A percentile compares a stretch with the other conserved stretches of the same genome.
Conservation (phyloP, 2,329 filamentous ascomycete genomes). For the Akanthomyces lecanii region DNA sequence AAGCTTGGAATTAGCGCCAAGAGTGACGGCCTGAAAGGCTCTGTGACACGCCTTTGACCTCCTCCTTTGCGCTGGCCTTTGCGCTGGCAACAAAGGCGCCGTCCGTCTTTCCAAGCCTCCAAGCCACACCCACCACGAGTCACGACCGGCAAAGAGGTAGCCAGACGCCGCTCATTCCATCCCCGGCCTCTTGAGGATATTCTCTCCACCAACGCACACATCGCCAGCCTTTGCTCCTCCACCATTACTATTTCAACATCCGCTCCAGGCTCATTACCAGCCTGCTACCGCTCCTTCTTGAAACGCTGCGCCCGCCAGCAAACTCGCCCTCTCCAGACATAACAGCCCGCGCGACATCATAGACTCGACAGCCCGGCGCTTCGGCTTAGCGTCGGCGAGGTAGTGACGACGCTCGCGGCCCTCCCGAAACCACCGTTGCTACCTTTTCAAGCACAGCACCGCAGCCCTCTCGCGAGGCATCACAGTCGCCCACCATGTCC, state of each 20-base stretch:
- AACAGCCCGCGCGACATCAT: slow-evolving; percentile 10
- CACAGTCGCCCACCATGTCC: slow-evolving; percentile 62
- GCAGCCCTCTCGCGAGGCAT: slow-evolving; percentile 11
- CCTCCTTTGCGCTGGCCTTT: not conserved
- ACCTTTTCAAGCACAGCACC: not conserved
- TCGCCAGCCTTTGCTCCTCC: not conserved
- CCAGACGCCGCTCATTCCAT: not conserved
- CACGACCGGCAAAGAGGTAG: not conserved
- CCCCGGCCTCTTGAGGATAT: not conserved
- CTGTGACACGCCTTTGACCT: not conserved
- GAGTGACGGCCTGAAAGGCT: not conserved
- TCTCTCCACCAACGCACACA: not conserved
- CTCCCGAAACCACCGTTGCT: slow-evolving; percentile 6
- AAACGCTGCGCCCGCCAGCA: not conserved
- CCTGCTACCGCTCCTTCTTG: not conserved
- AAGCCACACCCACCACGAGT: slow-evolving; percentile 17
- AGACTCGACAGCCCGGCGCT: slow-evolving; percentile 7
- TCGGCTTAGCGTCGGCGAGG: slow-evolving; percentile 17
- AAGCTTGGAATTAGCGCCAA: not conserved
- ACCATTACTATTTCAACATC: not conserved
- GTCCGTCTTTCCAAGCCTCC: not conserved
- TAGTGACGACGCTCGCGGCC: slow-evolving; percentile 14
- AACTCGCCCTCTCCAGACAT: not conserved
- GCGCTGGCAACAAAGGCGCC: not conserved
- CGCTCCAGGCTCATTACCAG: not conserved